phyloP scores from a whole-genome alignment of 2,329 filamentous ascomycete genomes.

The Basipetospora sp. region DNA sequence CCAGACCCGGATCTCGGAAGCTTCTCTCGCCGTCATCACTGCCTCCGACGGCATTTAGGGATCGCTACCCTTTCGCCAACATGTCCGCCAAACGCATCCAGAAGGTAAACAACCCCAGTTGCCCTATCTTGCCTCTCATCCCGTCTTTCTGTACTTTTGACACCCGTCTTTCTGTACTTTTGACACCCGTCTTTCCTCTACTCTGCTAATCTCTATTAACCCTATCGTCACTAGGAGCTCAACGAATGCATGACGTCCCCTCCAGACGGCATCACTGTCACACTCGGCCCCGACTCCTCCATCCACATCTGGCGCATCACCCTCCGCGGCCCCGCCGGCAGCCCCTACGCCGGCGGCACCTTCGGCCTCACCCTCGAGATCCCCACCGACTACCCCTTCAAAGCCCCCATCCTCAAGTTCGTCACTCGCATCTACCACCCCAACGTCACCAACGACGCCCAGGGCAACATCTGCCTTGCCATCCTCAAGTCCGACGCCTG shows the following conservation, averaged over 20 bases:
- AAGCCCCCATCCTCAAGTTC: slow-evolving; percentile 67
- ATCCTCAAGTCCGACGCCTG: slow-evolving; percentile 75
- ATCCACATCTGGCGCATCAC: slow-evolving; percentile 38
- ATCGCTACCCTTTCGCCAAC: too few relatives aligned
- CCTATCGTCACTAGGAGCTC: slow-evolving; percentile 30
- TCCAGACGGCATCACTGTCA: slow-evolving; percentile 31
- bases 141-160: neutral
- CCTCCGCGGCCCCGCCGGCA: slow-evolving; percentile 28
- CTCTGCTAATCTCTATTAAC: slow-evolving; percentile 11
- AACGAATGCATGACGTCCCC: slow-evolving; percentile 33
- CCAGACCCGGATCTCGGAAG: too few relatives aligned
- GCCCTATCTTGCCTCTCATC: neutral
- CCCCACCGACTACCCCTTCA: slow-evolving; percentile 77
- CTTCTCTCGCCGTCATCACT: too few relatives aligned
- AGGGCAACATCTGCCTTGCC: slow-evolving; percentile 72
- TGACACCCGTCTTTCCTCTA: too few relatives aligned
- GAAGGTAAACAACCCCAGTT: slow-evolving; percentile 19
- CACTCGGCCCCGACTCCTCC: slow-evolving; percentile 30
- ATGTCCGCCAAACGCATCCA: slow-evolving; percentile 32
- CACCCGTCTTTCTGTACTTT: neutral
- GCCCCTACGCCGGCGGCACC: slow-evolving; percentile 46
- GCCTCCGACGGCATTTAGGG: too few relatives aligned
- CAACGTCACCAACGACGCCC: slow-evolving; percentile 77
- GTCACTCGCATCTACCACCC: slow-evolving; percentile 88
- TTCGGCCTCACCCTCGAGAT: slow-evolving; percentile 63